These are phyloP conservation scores for Saccharomyces pastorianus DNA, from an alignment of 1,139 yeast genomes.

Conservation along the genomic window DNA sequence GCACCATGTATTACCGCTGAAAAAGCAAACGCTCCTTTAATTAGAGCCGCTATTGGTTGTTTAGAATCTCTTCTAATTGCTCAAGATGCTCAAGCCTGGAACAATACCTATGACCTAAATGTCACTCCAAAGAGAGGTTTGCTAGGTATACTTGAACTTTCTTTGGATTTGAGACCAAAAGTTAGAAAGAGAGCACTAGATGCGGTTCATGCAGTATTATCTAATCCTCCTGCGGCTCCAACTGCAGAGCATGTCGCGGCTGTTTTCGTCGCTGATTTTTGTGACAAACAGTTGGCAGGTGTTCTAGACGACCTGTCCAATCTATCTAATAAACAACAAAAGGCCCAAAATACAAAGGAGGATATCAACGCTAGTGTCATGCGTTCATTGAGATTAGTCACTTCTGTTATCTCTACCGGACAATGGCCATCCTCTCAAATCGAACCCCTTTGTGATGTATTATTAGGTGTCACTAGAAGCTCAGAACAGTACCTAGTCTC, in stretches of 20 bases:
- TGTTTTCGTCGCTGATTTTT: constrained; percentile 56
- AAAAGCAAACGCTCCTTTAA: constrained; percentile 70
- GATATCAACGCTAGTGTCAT: constrained; percentile 53
- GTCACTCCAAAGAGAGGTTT: constrained; percentile 78
- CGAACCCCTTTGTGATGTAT: constrained; percentile 65
- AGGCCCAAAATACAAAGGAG: constrained; percentile 36
- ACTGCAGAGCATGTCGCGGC: constrained; percentile 74
- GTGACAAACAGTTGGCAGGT: constrained; percentile 40
- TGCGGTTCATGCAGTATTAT: constrained; percentile 55
- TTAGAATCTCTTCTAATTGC: constrained; percentile 71
- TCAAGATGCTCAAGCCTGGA: constrained; percentile 78
- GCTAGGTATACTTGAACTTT: constrained; percentile 68
- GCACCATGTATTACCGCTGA: constrained; percentile 72
- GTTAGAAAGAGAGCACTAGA: constrained; percentile 94
- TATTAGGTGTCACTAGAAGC: constrained; percentile 69
- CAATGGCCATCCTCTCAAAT: constrained; percentile 73
- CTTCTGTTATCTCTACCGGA: constrained; percentile 60
- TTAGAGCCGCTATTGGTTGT: constrained; percentile 78
- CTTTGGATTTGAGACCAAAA: constrained; percentile 87
- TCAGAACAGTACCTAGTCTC: constrained; percentile 78
- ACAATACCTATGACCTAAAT: constrained; percentile 38
- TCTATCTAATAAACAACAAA: constrained; percentile 31
- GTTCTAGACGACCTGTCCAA: constrained; percentile 39
- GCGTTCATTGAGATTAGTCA: constrained; percentile 68
- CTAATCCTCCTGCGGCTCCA: constrained; percentile 73